Evolutionary conservation across 148 eudicot species (phyloP), one percentile per base, ranked within the genome.

Genomic region (Rhododendron vialii): DNA sequence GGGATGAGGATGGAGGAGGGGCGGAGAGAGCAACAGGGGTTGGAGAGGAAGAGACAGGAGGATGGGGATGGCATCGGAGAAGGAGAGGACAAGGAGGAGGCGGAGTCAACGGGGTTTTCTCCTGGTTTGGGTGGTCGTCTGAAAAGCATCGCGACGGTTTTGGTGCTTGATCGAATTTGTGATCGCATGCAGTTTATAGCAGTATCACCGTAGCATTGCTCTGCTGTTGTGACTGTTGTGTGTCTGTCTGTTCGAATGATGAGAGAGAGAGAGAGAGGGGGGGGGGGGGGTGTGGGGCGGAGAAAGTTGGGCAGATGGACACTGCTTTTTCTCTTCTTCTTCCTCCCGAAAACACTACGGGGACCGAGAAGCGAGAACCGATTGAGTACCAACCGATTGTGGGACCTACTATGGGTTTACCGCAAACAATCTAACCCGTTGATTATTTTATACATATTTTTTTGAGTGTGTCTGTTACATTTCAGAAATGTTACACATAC

Each of bases 41-140:
- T 84, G 85, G 85, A 59, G 53, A 86, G 84, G 87, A 85, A 78
- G 87, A 83, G 87, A 59, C 88, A 80, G 84, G 91, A 85, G 20
- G 15, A 11, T 38, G 84, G 83, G 26, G 89, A 78, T 38, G 92
- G 80, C 88, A 86, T 89, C 2, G 88, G 61, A 41, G 77, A 47
- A 20, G 90, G 2, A 33, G 83, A 3, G 5, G 77, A 30, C 30
- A 30, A 73, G 75, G 89, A 87, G 26, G 81, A 9, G 57, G 17
- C 13, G 57, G 57, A 55, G 59, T 14, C 5, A 22, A 15, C 6
- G 59, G 14, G 20, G 61, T 4, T 17, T 55, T 55, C 61, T 55
- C 22, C 61, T 3, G 61, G 61, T 55, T 55, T 55, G 24, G 22
- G 7, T 17, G 61, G 17, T 51, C 12, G 48, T 22, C 20, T 55